Conservation (phyloP, 2,329 filamentous ascomycete genomes). For the Cercospora sp. region DNA sequence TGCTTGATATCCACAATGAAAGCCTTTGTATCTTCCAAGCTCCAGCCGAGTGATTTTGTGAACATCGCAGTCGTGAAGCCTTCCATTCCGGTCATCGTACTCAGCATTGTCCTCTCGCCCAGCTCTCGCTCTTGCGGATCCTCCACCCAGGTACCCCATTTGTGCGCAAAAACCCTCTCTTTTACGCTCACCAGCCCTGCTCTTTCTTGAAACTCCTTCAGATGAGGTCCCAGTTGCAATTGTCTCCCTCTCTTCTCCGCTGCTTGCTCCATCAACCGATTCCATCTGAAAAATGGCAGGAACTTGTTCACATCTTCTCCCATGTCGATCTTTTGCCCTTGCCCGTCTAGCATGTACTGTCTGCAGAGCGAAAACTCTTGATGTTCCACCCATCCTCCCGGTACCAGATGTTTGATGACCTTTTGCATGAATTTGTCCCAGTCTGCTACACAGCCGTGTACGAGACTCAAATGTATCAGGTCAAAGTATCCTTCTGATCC, state of each 20-base stretch:
- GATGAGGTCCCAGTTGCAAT: constrained; percentile 26
- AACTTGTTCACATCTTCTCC: constrained; percentile 18
- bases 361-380: constrained; percentile 34
- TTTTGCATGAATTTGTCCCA: constrained; percentile 28
- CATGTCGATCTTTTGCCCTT: constrained; percentile 19
- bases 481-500: constrained; percentile 29
- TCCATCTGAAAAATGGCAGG: constrained; percentile 25
- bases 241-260: constrained; percentile 23
- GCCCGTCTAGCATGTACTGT: constrained; percentile 24
- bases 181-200: constrained; percentile 19
- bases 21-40: constrained; percentile 29
- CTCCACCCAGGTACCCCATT: constrained; percentile 27
- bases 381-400: constrained; percentile 40
- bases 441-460: constrained; percentile 32
- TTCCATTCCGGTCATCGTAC: constrained; percentile 34
- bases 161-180: constrained; percentile 23
- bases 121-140: constrained; percentile 26
- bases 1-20: constrained; percentile 25
- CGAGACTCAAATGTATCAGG: constrained; percentile 29
- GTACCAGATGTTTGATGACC: constrained; percentile 28
- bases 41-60: constrained; percentile 34
- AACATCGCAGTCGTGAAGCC: constrained; percentile 35
- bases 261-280: constrained; percentile 25
- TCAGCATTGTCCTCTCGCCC: constrained; percentile 31
- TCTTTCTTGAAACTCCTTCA: constrained; percentile 18